Base-by-base conservation (phyloP, 2,329 filamentous ascomycete genomes). In the Didymosphaeria variabile region DNA sequence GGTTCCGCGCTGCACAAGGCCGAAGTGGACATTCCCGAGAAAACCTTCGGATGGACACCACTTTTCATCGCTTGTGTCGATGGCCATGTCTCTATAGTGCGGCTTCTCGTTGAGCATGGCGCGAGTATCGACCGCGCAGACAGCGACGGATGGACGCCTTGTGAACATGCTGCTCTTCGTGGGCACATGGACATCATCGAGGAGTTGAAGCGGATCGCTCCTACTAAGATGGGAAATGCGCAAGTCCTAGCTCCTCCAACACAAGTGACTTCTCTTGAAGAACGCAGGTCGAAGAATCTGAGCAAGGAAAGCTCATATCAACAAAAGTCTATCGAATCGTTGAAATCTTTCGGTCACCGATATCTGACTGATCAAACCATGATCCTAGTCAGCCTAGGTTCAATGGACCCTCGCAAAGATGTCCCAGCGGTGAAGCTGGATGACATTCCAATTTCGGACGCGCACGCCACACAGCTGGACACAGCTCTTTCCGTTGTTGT, bases 321-420 rank as follows among this genome's bases (percentile, higher is more conserved):
- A 62, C 65, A 83, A 6, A 84, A 88, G 54, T 80, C 85, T 7
- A 82, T 89, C 2, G 93, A 97, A 65, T 90, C 94, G 5, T 87
- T 98, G 66, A 98, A 98, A 79, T 92, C 93, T 1, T 99, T 98
- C 78, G 95, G 95, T 58, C 95, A 99, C 82, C 89, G 94, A 57
- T 99, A 98, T 79, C 85, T 99, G 54, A 96, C 89, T 19, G 88
- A 96, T 55, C 90, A 97, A 71, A 92, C 92, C 64, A 89, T 99
- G 83, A 87, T 99, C 4, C 84, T 98, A 52, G 94, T 99, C 70
- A 97, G 93, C 72, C 82, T 99, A 9, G 95, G 95, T 0, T 94
- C 92, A 0, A 97, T 97, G 92, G 95, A 99, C 74, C 91, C 92
- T 81, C 88, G 93, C 57, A 97, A 95, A 79, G 86, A 88, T 36